A percentile compares a stretch with the other conserved stretches of the same genome.
Evolutionary conservation across 805 yeast genomes (phyloP).

Genomic region (Sugiyamaella floridensis): DNA sequence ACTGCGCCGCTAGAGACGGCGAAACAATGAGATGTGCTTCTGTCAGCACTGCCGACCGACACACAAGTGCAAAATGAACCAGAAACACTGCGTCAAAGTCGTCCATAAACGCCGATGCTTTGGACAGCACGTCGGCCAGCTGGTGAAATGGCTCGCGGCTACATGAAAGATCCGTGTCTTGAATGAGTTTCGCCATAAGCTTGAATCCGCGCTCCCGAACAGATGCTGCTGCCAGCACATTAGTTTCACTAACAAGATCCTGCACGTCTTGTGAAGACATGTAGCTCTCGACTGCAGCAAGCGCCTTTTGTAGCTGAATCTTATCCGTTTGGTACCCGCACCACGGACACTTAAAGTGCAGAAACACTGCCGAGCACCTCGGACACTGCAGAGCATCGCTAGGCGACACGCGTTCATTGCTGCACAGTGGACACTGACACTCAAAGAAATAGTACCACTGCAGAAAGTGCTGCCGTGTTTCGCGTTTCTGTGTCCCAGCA

Average conservation of each 20-base stretch:
- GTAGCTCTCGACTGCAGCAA: not conserved
- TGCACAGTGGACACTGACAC: not conserved
- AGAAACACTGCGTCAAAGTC: not conserved
- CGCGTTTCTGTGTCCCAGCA: not conserved
- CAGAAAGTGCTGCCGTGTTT: not conserved
- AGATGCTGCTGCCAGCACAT: too few relatives aligned
- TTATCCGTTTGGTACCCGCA: not conserved
- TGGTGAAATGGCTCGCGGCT: not conserved
- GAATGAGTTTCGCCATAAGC: not conserved
- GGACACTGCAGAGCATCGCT: not conserved
- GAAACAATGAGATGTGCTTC: not conserved
- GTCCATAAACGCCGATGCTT: not conserved
- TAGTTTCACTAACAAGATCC: not conserved
- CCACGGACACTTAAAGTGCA: not conserved
- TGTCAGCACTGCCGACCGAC: not conserved
- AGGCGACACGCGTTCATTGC: not conserved
- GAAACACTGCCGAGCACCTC: not conserved
- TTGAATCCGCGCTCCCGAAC: not conserved
- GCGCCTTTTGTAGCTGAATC: not conserved
- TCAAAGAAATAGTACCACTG: not conserved
- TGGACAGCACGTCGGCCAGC: not conserved
- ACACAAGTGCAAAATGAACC: not conserved
- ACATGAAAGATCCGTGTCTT: not conserved
- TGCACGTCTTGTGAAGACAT: not conserved
- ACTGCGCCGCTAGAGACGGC: not conserved